phyloP scores from a whole-genome alignment of 805 yeast species.

The Priceomyces melissophilus region DNA sequence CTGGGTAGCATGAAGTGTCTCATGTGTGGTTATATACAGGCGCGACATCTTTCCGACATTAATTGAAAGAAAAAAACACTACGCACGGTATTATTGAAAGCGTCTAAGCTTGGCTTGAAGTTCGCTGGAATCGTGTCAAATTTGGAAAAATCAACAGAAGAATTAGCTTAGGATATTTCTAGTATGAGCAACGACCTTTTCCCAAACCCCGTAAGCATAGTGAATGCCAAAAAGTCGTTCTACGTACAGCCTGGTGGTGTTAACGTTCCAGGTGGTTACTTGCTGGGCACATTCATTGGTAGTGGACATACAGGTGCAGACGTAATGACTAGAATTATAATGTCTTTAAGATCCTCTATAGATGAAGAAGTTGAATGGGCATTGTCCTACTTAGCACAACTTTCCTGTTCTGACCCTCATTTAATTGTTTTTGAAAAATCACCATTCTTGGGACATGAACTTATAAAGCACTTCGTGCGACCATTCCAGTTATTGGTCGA shows the following conservation, averaged over 20 bases:
- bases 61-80: no score
- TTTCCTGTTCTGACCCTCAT: conserved; percentile 51
- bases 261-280: conserved; percentile 6
- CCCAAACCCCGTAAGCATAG: conserved; percentile 8
- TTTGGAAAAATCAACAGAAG: no score
- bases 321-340: conserved; percentile 59
- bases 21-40: no score
- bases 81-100: no score
- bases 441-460: conserved; percentile 41
- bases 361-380: conserved; percentile 73
- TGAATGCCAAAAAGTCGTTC: conserved; percentile 6
- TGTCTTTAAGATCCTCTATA: conserved; percentile 66
- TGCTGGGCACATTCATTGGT: conserved; percentile 17
- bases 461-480: conserved; percentile 32
- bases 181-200: background rate
- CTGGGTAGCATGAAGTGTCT: no score
- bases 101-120: no score
- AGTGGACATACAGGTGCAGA: conserved; percentile 53
- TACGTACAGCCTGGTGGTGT: conserved; percentile 5
- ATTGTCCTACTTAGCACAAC: conserved; percentile 47
- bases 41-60: conserved; percentile 1
- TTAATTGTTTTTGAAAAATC: conserved; percentile 44
- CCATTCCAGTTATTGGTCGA: conserved; percentile 26
- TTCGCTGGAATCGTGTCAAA: no score
- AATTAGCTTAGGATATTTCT: background rate